Conservation (phyloP, 2,329 filamentous ascomycete genomes). For the Diaporthe sp. region DNA sequence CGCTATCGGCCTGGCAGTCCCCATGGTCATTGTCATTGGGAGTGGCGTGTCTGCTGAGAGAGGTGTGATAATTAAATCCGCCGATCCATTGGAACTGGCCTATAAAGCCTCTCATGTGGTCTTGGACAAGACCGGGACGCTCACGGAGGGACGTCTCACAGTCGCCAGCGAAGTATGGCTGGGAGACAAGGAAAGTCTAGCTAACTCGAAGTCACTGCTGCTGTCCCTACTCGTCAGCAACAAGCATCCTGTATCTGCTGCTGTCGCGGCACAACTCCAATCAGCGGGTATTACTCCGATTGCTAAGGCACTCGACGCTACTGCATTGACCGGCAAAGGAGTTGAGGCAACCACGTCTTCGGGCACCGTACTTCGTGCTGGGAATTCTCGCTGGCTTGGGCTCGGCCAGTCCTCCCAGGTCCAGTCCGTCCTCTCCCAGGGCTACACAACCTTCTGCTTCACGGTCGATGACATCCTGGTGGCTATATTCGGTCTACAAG, state of each 20-base stretch:
- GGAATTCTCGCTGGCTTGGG: slow-evolving; percentile 63
- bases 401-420: slow-evolving; percentile 50
- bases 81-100: slow-evolving; percentile 72
- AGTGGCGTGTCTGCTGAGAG: slow-evolving; percentile 73
- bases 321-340: slow-evolving; percentile 59
- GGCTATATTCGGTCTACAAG: slow-evolving; percentile 61
- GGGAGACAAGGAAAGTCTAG: background rate
- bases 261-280: slow-evolving; percentile 51
- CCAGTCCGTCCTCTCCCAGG: slow-evolving; percentile 49
- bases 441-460: slow-evolving; percentile 62
- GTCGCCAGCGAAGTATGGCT: slow-evolving; percentile 54
- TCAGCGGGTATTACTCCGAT: slow-evolving; percentile 38
- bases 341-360: slow-evolving; percentile 52
- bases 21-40: slow-evolving; percentile 82
- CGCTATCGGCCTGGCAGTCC: slow-evolving; percentile 79
- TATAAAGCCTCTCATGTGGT: slow-evolving; percentile 74
- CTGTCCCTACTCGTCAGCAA: slow-evolving; percentile 55
- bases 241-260: slow-evolving; percentile 66
- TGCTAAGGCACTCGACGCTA: slow-evolving; percentile 47
- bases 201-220: slow-evolving; percentile 40
- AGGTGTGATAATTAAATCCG: slow-evolving; percentile 78
- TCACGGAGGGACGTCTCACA: slow-evolving; percentile 71
- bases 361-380: slow-evolving; percentile 55
- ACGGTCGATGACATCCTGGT: slow-evolving; percentile 50
- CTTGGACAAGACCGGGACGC: slow-evolving; percentile 85